phyloP scores from a whole-genome alignment of 106 monocot genomes.

The Dioscorea dumetorum region DNA sequence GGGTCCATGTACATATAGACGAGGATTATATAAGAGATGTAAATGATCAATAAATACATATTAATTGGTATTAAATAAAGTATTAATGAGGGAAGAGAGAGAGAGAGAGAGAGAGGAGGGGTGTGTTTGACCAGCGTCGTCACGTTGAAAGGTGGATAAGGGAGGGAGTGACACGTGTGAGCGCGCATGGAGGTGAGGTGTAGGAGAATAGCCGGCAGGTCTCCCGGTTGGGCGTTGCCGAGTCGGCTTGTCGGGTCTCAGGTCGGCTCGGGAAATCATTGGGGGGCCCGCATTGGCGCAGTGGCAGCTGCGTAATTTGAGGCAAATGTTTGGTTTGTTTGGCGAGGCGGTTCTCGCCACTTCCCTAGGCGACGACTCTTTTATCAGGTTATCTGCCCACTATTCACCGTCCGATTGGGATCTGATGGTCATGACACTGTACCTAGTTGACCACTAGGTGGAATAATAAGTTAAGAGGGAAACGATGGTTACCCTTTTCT shows the following conservation, averaged over 20 bases:
- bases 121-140: slow-evolving; percentile 1
- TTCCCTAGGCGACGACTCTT: no score
- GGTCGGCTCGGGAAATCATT: slow-evolving; percentile 36
- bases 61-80: background rate
- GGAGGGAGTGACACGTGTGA: slow-evolving; percentile 21
- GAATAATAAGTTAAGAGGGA: no score
- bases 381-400: no score
- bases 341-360: no score
- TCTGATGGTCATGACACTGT: no score
- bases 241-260: slow-evolving; percentile 36
- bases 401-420: no score
- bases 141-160: background rate
- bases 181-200: slow-evolving; percentile 12
- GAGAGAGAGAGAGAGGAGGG: background rate
- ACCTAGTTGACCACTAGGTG: no score
- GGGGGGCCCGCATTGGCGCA: background rate
- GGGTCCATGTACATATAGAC: no score
- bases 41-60: no score
- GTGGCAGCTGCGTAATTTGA: background rate
- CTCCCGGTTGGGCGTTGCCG: slow-evolving; percentile 33
- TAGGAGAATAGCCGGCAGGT: slow-evolving; percentile 45
- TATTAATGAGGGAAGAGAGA: background rate
- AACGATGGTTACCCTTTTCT: no score
- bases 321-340: no score
- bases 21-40: background rate